Evolutionary conservation across 106 monocot genomes (phyloP).

Genomic region (Agapanthus africanus): DNA sequence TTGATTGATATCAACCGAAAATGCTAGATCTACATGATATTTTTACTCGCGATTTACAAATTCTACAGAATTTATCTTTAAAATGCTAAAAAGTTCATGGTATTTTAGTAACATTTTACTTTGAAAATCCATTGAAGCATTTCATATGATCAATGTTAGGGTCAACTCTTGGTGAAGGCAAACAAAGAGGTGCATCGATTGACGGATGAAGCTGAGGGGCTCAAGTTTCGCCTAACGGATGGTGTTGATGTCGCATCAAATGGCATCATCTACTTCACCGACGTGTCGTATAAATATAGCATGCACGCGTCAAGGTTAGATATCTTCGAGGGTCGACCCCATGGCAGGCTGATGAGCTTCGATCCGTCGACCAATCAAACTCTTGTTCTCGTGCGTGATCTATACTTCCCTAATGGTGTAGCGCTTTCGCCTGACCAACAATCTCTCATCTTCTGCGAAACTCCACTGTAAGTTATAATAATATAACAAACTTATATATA

Average conservation of each 20-base stretch:
- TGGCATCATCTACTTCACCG: constrained; percentile 70
- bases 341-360: constrained; percentile 53
- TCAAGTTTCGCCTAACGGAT: constrained; percentile 42
- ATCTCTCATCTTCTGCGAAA: constrained; percentile 51
- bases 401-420: constrained; percentile 56
- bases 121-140: neutral
- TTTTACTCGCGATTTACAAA: too few relatives aligned
- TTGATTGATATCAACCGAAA: too few relatives aligned
- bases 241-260: constrained; percentile 62
- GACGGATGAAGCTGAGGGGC: constrained; percentile 49
- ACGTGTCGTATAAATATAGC: constrained; percentile 72
- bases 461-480: constrained; percentile 30
- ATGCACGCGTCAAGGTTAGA: constrained; percentile 23
- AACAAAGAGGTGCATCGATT: constrained; percentile 27
- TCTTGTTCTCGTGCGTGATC: constrained; percentile 32
- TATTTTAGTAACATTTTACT: too few relatives aligned
- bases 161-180: constrained; percentile 31
- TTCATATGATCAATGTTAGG: constrained; percentile 17
- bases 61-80: too few relatives aligned
- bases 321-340: constrained; percentile 39
- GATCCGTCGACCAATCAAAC: constrained; percentile 36
- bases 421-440: constrained; percentile 32
- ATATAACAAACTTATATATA: too few relatives aligned
- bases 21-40: too few relatives aligned
- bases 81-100: too few relatives aligned